Percentiles rank a stretch among this genome's conserved stretches.
Conservation (phyloP, 768 basidiomycete species). For the Boletellus emodensis region DNA sequence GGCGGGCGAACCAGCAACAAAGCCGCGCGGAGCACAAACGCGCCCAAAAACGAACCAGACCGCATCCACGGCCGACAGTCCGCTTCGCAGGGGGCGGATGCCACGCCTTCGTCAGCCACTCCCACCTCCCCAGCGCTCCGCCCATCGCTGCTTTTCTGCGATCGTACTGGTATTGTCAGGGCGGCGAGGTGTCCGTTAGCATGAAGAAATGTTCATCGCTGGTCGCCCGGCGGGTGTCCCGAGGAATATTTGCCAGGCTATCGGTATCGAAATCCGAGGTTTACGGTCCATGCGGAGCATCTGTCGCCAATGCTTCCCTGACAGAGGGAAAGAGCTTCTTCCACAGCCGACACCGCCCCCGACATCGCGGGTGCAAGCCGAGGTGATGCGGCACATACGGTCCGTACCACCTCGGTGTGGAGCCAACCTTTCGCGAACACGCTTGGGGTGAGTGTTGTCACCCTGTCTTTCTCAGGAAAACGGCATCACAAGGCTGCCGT, state of each 20-base stretch:
- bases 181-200: not conserved
- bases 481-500: not conserved
- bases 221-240: not conserved
- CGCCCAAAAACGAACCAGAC: constrained; percentile 5
- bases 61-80: constrained; percentile 1
- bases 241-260: not conserved
- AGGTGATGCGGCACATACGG: too few species aligned
- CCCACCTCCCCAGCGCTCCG: not conserved
- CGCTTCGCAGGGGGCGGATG: not conserved
- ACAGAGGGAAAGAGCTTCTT: not conserved
- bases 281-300: not conserved
- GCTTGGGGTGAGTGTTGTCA: not conserved
- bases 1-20: constrained; percentile 15
- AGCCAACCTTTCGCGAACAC: not conserved
- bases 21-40: constrained; percentile 15
- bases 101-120: constrained; percentile 1
- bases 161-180: not conserved
- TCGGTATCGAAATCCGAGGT: not conserved
- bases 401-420: not conserved
- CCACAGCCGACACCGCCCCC: not conserved
- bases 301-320: not conserved
- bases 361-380: not conserved
- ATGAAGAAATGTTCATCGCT: constrained; percentile 3
- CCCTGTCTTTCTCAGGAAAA: not conserved
- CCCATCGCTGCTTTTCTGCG: not conserved